These are phyloP conservation scores for Austroboletus niveus DNA, from an alignment of 1,284 basidiomycete genomes.

Conservation along the genomic window DNA sequence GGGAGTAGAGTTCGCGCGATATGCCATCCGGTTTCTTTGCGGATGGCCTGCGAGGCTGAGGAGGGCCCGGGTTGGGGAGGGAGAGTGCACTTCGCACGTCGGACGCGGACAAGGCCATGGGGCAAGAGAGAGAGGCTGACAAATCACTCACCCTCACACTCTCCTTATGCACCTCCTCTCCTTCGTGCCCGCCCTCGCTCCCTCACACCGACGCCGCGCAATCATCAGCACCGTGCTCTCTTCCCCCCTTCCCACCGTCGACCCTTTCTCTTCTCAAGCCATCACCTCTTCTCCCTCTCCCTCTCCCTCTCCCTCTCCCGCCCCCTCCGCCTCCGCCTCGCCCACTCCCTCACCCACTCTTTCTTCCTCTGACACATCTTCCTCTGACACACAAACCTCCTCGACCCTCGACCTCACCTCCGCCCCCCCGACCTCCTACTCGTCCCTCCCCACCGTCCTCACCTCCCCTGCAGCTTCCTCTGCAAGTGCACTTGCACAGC, in stretches of 20 bases:
- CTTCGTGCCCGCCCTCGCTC: neutral
- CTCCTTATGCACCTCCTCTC: neutral
- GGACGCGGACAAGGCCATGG: constrained; percentile 72
- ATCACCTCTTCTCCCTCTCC: too few species aligned
- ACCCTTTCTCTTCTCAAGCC: too few species aligned
- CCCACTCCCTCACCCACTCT: neutral
- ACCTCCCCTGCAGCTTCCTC: neutral
- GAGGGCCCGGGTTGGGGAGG: constrained; percentile 34
- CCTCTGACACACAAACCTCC: neutral
- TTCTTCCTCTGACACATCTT: neutral
- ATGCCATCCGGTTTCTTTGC: constrained; percentile 84
- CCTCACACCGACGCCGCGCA: neutral
- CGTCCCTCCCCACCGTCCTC: neutral
- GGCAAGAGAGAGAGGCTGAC: constrained; percentile 22
- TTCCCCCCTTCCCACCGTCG: neutral
- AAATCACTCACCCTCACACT: constrained; percentile 4
- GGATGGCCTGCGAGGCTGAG: constrained; percentile 20
- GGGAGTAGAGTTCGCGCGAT: constrained; percentile 87
- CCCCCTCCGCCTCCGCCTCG: neutral
- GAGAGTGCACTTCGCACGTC: constrained; percentile 82
- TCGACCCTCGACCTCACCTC: neutral
- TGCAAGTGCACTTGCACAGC: neutral
- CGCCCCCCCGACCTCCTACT: constrained; percentile 2
- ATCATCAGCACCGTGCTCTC: neutral
- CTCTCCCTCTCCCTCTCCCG: neutral